These are phyloP conservation scores for Cyberlindnera euphorbiiphila DNA, from an alignment of 805 yeast genomes.

Conservation along the genomic window DNA sequence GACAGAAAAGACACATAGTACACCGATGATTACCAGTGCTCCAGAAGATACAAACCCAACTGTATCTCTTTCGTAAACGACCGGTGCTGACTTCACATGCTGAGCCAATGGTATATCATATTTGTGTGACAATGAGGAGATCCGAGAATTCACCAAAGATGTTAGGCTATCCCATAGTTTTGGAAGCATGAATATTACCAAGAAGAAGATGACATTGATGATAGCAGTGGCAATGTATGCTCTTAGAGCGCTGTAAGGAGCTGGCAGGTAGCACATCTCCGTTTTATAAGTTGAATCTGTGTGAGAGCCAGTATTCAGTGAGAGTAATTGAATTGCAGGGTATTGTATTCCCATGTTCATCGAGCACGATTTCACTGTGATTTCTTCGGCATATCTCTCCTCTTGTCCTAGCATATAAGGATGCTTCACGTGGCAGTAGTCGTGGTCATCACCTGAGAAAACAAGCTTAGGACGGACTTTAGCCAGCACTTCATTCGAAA, in stretches of 20 bases:
- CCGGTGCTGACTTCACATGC: conserved; percentile 4
- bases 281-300: conserved; percentile 36
- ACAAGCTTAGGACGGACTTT: conserved; percentile 61
- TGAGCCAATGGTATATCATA: conserved; percentile 23
- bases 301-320: conserved; percentile 43
- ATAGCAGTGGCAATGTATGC: conserved; percentile 31
- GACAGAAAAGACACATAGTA: conserved; percentile 16
- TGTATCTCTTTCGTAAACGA: conserved; percentile 11
- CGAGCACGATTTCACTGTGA: conserved; percentile 83
- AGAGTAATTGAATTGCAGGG: conserved; percentile 85
- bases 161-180: conserved; percentile 23
- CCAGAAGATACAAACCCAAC: conserved; percentile 15
- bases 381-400: conserved; percentile 51
- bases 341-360: conserved; percentile 87
- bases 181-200: conserved; percentile 29
- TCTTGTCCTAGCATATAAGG: conserved; percentile 25
- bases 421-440: conserved; percentile 80
- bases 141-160: background rate
- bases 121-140: background rate
- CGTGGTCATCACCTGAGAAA: conserved; percentile 96
- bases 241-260: conserved; percentile 43
- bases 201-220: conserved; percentile 18
- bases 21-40: conserved; percentile 10
- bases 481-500: conserved; percentile 55
- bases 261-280: conserved; percentile 52